A percentile compares a stretch with the other conserved stretches of the same genome.
These are phyloP conservation scores for Mycocentrospora acerina DNA, from an alignment of 2,329 filamentous ascomycete species.

Conservation along the genomic window DNA sequence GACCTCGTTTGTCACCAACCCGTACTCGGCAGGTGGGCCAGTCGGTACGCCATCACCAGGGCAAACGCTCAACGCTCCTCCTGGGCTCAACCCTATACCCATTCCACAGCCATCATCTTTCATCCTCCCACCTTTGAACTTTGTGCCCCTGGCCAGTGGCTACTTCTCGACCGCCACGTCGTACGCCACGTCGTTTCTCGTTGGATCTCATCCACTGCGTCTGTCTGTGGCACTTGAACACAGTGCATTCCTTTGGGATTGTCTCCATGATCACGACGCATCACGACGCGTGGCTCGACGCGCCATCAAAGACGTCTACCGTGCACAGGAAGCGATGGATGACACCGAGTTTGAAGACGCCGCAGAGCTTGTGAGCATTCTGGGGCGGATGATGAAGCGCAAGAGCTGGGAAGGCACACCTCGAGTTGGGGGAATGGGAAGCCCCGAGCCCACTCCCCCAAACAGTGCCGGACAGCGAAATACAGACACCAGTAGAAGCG, in stretches of 20 bases:
- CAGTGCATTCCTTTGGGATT: constrained; percentile 90
- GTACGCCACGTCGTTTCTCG: constrained; percentile 74
- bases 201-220: constrained; percentile 85
- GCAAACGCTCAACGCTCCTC: constrained; percentile 45
- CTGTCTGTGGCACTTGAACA: constrained; percentile 91
- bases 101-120: constrained; percentile 63
- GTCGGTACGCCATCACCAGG: constrained; percentile 45
- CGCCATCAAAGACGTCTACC: constrained; percentile 88
- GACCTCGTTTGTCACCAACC: constrained; percentile 54
- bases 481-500: constrained; percentile 8
- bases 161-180: constrained; percentile 78
- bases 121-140: constrained; percentile 76
- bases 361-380: constrained; percentile 79
- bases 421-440: constrained; percentile 32
- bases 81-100: constrained; percentile 47
- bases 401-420: constrained; percentile 43
- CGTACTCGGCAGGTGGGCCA: constrained; percentile 45
- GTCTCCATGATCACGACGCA: constrained; percentile 75
- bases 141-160: constrained; percentile 76
- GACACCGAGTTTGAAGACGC: constrained; percentile 95
- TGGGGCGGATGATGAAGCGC: constrained; percentile 87
- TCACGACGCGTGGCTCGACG: constrained; percentile 76
- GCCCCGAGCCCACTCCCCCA: constrained; percentile 29
- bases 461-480: constrained; percentile 9
- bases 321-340: constrained; percentile 87